Percentiles rank a stretch among this genome's conserved stretches.
Evolutionary conservation across 2,329 filamentous ascomycete species (phyloP).

Genomic region (Lanzia echinophila): DNA sequence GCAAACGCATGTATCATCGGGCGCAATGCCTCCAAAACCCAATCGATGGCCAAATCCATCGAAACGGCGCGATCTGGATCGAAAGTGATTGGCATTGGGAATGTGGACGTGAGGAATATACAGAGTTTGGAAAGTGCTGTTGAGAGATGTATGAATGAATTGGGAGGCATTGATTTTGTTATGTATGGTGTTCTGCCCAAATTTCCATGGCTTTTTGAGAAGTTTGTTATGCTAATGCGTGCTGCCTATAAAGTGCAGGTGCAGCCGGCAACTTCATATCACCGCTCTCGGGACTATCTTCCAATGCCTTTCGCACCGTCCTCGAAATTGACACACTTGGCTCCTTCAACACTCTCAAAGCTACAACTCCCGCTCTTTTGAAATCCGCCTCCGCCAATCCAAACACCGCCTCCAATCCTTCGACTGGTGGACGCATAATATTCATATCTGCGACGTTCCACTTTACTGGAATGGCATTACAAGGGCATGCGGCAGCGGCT

Average conservation of each 20-base stretch:
- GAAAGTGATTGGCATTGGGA: conserved; percentile 80
- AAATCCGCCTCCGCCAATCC: conserved; percentile 59
- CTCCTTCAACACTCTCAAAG: conserved; percentile 92
- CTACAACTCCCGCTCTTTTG: conserved; percentile 74
- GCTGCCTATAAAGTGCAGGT: conserved; percentile 57
- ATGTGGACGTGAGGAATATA: conserved; percentile 69
- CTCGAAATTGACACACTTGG: conserved; percentile 95
- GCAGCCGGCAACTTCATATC: conserved; percentile 95
- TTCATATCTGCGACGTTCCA: conserved; percentile 89
- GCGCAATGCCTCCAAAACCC: conserved; percentile 82
- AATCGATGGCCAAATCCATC: conserved; percentile 72
- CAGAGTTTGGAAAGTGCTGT: conserved; percentile 67
- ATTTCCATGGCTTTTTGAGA: neutral
- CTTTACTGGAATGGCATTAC: conserved; percentile 78
- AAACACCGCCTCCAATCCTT: conserved; percentile 50
- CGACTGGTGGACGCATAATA: conserved; percentile 72
- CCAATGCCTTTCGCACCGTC: conserved; percentile 91
- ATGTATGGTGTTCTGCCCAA: conserved; percentile 54
- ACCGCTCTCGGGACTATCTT: conserved; percentile 70
- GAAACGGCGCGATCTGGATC: conserved; percentile 70
- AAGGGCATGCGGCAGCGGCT: conserved; percentile 83
- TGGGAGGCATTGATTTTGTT: conserved; percentile 86
- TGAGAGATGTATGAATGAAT: conserved; percentile 70
- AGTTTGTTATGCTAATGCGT: conserved; percentile 2
- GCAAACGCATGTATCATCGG: conserved; percentile 93